Evolutionary conservation across 805 yeast genomes (phyloP).

Genomic region (Sungouiozyma ichnusensis): DNA sequence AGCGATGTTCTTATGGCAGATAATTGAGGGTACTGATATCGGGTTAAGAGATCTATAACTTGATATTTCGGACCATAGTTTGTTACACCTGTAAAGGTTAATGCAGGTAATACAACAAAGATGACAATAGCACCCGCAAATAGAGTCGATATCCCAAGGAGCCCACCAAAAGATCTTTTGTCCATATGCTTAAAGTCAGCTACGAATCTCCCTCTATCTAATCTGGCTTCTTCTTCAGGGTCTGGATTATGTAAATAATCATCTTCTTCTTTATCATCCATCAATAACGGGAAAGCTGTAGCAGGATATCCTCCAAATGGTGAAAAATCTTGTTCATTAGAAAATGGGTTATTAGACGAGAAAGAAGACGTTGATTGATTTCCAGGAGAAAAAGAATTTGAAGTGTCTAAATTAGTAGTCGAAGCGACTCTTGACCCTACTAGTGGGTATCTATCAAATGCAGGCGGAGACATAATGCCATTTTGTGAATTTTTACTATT

Average conservation of each 20-base stretch:
- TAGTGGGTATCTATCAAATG: conserved; percentile 61
- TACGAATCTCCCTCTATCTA: conserved; percentile 59
- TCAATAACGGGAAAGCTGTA: conserved; percentile 77
- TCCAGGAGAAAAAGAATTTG: conserved; percentile 21
- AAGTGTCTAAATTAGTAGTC: conserved; percentile 25
- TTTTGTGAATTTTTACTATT: conserved; percentile 8
- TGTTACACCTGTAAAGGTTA: conserved; percentile 70
- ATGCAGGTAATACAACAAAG: conserved; percentile 70
- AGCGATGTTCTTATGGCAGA: conserved; percentile 42
- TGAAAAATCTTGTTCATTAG: conserved; percentile 50
- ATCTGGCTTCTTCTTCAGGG: conserved; percentile 82
- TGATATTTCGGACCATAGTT: conserved; percentile 11
- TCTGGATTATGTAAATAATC: conserved; percentile 95
- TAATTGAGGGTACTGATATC: conserved; percentile 41
- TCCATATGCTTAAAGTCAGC: conserved; percentile 60
- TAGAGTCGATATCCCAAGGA: conserved; percentile 47
- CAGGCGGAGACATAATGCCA: conserved; percentile 38
- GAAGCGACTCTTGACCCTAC: conserved; percentile 50
- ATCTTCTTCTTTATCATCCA: conserved; percentile 92
- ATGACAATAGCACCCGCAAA: conserved; percentile 51
- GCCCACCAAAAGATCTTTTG: conserved; percentile 48
- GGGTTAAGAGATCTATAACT: conserved; percentile 27
- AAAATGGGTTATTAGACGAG: conserved; percentile 16
- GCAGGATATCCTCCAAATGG: conserved; percentile 99
- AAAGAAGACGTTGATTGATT: conserved; percentile 8